phyloP scores from a whole-genome alignment of 192 early-diverging fungal species.

The Pilobolus umbonatus region DNA sequence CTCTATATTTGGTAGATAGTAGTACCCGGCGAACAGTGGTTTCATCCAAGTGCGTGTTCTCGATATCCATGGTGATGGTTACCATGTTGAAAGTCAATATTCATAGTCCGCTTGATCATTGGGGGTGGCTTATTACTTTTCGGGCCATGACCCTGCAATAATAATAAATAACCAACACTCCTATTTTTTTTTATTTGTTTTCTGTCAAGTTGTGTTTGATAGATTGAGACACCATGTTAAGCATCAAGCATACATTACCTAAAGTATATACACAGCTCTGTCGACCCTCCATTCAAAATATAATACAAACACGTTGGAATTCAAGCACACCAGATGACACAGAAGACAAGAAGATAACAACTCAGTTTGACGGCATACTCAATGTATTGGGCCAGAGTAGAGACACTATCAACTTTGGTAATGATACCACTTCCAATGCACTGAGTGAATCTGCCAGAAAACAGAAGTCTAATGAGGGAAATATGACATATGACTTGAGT shows the following conservation, averaged over 20 bases:
- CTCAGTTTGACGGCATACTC: conserved; percentile 18
- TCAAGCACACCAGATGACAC: background rate
- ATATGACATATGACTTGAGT: background rate
- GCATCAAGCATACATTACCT: background rate
- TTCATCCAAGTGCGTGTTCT: no score
- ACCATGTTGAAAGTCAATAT: no score
- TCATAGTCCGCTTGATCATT: no score
- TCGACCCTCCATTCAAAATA: background rate
- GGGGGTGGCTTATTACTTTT: no score
- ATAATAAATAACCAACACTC: no score
- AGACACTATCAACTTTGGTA: background rate
- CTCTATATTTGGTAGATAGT: no score
- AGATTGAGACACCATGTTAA: no score
- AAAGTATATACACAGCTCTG: background rate
- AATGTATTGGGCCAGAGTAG: conserved; percentile 8
- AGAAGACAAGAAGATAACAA: background rate
- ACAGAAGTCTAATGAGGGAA: background rate
- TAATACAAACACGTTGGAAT: conserved; percentile 2
- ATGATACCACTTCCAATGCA: conserved; percentile 9
- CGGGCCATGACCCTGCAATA: no score
- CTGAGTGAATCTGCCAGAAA: conserved; percentile 7
- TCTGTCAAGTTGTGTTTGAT: no score
- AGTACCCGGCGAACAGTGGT: no score
- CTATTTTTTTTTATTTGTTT: no score
- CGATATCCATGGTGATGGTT: no score